These are phyloP conservation scores for Tolypocladium tundrense DNA, from an alignment of 2,329 filamentous ascomycete genomes.

Conservation along the genomic window DNA sequence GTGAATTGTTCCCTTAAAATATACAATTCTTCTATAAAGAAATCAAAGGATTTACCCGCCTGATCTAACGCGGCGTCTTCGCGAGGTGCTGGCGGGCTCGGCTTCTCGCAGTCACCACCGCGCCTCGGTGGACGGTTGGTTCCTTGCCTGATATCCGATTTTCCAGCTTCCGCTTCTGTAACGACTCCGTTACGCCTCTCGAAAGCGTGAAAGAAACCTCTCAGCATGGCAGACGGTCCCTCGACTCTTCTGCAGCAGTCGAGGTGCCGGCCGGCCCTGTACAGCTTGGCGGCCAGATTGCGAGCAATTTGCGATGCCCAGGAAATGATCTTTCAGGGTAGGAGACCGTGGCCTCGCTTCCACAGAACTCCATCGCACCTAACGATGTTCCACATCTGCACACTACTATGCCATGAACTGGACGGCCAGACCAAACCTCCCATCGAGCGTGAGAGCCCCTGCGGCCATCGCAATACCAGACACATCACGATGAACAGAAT, in stretches of 20 bases:
- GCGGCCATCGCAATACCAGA: not conserved
- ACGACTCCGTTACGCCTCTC: not conserved
- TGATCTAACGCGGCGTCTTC: not conserved
- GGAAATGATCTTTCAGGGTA: not conserved
- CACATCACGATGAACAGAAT: not conserved
- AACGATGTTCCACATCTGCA: not conserved
- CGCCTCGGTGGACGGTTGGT: not conserved
- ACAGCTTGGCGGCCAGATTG: too few relatives aligned
- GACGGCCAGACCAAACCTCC: not conserved
- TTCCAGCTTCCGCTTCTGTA: not conserved
- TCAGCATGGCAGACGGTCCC: too few relatives aligned
- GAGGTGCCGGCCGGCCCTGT: too few relatives aligned
- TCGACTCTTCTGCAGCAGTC: too few relatives aligned
- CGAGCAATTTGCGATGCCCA: too few relatives aligned
- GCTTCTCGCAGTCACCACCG: not conserved
- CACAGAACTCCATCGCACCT: not conserved
- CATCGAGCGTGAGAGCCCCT: not conserved
- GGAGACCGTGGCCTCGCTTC: not conserved
- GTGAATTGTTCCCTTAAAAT: not conserved
- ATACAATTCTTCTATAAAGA: not conserved
- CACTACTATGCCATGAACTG: not conserved
- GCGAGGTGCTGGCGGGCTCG: not conserved
- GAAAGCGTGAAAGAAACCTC: too few relatives aligned
- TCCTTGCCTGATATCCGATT: not conserved
- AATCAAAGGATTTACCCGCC: not conserved